phyloP scores from a whole-genome alignment of 805 yeast species.

The Ogataea corticis region DNA sequence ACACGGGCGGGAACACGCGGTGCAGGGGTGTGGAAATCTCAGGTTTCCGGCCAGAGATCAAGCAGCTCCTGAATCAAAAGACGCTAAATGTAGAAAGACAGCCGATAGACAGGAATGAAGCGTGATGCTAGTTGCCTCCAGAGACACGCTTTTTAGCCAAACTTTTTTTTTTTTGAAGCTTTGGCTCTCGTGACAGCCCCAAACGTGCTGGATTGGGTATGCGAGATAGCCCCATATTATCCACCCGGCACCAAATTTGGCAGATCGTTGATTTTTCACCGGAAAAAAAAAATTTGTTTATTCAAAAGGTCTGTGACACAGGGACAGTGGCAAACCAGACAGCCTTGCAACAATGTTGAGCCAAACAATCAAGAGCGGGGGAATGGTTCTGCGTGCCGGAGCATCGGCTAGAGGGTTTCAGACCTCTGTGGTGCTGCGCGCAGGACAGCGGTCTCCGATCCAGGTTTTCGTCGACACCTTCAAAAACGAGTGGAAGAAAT shows the following conservation, averaged over 20 bases:
- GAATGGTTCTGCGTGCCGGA: slow-evolving; percentile 1
- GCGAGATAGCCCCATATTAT: background rate
- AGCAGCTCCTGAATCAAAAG: no score
- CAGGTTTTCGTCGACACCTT: slow-evolving; percentile 94
- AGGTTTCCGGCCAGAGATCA: no score
- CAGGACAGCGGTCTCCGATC: slow-evolving; percentile 67
- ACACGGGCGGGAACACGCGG: no score
- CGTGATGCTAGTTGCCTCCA: background rate
- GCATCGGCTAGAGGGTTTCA: slow-evolving; percentile 21
- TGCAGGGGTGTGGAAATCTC: no score
- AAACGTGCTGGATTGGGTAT: background rate
- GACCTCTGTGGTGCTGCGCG: slow-evolving; percentile 10
- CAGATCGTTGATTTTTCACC: background rate
- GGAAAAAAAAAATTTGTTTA: slow-evolving; percentile 3
- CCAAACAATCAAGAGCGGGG: slow-evolving; percentile 7
- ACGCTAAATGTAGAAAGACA: no score
- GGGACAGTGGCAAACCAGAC: background rate
- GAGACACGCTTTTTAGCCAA: background rate
- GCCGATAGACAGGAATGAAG: background rate
- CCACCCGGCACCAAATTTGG: background rate
- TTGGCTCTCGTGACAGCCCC: background rate
- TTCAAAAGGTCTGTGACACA: background rate
- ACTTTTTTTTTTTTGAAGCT: no score
- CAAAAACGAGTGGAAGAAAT: slow-evolving; percentile 86
- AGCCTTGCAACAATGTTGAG: background rate